Conservation (phyloP, 495 filamentous ascomycete genomes). For the Cudoniella acicularis region DNA sequence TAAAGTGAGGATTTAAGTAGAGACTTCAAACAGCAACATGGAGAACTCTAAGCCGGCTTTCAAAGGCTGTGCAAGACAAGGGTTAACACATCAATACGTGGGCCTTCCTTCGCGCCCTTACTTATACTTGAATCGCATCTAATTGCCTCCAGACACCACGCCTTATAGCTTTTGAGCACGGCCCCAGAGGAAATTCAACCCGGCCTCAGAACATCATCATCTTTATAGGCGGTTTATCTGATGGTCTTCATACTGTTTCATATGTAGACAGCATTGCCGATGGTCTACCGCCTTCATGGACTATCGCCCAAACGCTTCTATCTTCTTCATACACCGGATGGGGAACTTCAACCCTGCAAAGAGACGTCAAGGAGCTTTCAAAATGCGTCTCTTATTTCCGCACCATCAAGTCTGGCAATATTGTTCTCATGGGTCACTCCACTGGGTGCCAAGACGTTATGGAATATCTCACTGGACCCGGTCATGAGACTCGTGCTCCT, state of each 20-base stretch:
- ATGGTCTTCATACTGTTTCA: conserved; percentile 67
- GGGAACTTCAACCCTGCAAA: conserved; percentile 61
- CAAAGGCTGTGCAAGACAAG: too few relatives aligned
- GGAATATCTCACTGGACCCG: conserved; percentile 56
- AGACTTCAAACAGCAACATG: too few relatives aligned
- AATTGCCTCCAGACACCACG: conserved; percentile 37
- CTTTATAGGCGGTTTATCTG: conserved; percentile 81
- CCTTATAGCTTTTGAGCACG: conserved; percentile 58
- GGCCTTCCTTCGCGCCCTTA: background rate
- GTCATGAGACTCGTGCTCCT: conserved; percentile 31
- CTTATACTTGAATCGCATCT: background rate
- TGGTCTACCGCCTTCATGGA: conserved; percentile 59
- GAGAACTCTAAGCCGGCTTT: too few relatives aligned
- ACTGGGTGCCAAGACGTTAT: conserved; percentile 84
- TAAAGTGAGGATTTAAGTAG: too few relatives aligned
- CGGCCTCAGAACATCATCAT: conserved; percentile 61
- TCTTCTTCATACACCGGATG: conserved; percentile 68
- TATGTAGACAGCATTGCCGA: conserved; percentile 54
- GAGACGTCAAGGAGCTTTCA: conserved; percentile 71
- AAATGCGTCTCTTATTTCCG: conserved; percentile 69
- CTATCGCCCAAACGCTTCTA: conserved; percentile 58
- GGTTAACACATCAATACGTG: conserved; percentile 22
- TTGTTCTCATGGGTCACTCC: conserved; percentile 87
- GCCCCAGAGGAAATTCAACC: conserved; percentile 19
- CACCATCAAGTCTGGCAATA: conserved; percentile 41